phyloP scores from a whole-genome alignment of 78 protist genomes.

The Acrasis kona region DNA sequence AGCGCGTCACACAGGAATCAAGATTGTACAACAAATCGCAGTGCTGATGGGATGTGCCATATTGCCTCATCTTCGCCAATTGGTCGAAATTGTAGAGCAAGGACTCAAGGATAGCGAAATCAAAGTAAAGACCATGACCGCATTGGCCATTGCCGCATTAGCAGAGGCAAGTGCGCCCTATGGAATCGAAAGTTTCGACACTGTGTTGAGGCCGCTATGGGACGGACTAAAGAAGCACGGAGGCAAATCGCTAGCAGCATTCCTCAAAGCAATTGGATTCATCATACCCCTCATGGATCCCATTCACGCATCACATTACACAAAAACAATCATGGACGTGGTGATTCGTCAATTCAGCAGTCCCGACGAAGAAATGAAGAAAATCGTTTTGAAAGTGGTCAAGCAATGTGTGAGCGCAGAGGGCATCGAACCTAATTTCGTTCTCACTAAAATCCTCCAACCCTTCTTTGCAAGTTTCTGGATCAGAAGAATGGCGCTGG shows the following conservation, averaged over 20 bases:
- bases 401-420: constrained; percentile 92
- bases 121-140: constrained; percentile 81
- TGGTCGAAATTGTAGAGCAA: constrained; percentile 81
- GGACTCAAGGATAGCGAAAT: constrained; percentile 76
- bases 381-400: constrained; percentile 91
- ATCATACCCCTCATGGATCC: constrained; percentile 97
- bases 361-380: constrained; percentile 97
- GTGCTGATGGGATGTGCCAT: constrained; percentile 93
- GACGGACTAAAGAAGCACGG: constrained; percentile 68
- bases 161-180: constrained; percentile 98
- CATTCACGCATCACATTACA: constrained; percentile 75
- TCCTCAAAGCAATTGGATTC: constrained; percentile 93
- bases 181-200: constrained; percentile 92
- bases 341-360: constrained; percentile 84
- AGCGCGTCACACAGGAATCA: constrained; percentile 96
- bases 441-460: constrained; percentile 68
- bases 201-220: constrained; percentile 89
- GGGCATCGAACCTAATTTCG: constrained; percentile 83
- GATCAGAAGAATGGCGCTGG: constrained; percentile 89
- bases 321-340: constrained; percentile 73
- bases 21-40: constrained; percentile 94
- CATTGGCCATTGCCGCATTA: constrained; percentile 86
- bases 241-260: constrained; percentile 92
- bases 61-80: constrained; percentile 80
- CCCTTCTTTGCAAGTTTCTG: constrained; percentile 82